phyloP scores from a whole-genome alignment of 2,329 filamentous ascomycete species.

The Phyllosticta citribraziliensis region DNA sequence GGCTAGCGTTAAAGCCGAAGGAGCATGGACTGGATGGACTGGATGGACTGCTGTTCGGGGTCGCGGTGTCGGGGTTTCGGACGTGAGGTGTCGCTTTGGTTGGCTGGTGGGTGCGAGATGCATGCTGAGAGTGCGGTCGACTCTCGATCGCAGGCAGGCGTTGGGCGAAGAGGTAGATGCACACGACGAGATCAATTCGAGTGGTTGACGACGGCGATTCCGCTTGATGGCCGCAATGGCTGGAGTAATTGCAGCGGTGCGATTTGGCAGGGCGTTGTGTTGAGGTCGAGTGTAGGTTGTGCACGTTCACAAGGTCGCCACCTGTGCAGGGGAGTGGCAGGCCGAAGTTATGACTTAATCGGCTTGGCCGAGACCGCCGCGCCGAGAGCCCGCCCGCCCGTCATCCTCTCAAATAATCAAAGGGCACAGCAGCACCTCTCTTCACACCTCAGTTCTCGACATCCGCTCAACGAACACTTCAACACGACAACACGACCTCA shows the following conservation, averaged over 20 bases:
- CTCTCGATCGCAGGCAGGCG: neutral
- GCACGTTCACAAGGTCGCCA: conserved; percentile 10
- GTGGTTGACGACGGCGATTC: too few species aligned
- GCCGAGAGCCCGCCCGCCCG: conserved; percentile 7
- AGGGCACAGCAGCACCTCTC: neutral
- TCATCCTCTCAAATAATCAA: conserved; percentile 11
- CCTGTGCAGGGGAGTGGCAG: neutral
- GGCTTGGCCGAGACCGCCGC: conserved; percentile 9
- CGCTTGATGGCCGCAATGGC: neutral
- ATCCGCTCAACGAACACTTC: conserved; percentile 1
- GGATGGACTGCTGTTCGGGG: too few species aligned
- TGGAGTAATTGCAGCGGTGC: neutral
- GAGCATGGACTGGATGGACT: neutral
- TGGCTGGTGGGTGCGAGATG: neutral
- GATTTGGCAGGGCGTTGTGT: conserved; percentile 1
- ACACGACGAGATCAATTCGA: neutral
- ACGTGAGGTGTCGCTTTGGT: neutral
- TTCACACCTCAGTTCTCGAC: neutral
- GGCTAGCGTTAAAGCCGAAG: neutral
- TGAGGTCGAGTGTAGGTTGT: neutral
- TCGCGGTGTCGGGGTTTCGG: neutral
- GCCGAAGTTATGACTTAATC: conserved; percentile 10
- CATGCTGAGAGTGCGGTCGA: neutral
- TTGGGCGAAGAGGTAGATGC: neutral
- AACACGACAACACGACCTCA: conserved; percentile 18